Evolutionary conservation across 495 filamentous ascomycete genomes (phyloP).

Genomic region (Viridothelium virens): DNA sequence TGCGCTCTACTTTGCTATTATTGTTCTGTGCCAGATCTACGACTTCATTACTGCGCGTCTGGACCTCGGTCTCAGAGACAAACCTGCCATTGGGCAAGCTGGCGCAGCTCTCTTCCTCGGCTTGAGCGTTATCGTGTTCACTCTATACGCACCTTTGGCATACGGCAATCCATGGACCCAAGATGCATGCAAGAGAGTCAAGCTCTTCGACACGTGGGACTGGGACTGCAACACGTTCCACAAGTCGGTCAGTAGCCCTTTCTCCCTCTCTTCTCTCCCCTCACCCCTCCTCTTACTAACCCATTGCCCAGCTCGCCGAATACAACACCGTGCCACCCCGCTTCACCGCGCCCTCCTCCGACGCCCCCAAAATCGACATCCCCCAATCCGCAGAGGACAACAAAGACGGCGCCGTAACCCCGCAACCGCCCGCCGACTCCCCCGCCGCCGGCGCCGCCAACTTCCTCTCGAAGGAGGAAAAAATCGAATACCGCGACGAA

Average conservation of each 20-base stretch:
- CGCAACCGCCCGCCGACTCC: conserved; percentile 7
- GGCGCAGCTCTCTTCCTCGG: conserved; percentile 63
- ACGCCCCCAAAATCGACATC: conserved; percentile 19
- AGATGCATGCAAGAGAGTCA: conserved; percentile 72
- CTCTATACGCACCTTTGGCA: conserved; percentile 73
- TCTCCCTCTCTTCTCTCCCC: conserved; percentile 3
- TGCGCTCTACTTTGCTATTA: conserved; percentile 88
- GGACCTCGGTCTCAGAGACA: conserved; percentile 57
- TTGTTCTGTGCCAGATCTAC: conserved; percentile 77
- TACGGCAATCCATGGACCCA: conserved; percentile 95
- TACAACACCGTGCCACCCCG: conserved; percentile 16
- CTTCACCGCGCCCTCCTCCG: conserved; percentile 12
- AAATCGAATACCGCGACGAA: conserved; percentile 90
- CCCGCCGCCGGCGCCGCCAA: conserved; percentile 15
- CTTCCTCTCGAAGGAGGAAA: conserved; percentile 63
- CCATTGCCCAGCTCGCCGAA: conserved; percentile 19
- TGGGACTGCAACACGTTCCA: conserved; percentile 95
- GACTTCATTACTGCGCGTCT: conserved; percentile 74
- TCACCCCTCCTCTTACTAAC: neutral
- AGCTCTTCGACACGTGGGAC: conserved; percentile 85
- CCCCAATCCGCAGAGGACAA: conserved; percentile 24
- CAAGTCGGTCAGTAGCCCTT: conserved; percentile 62
- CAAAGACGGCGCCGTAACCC: conserved; percentile 30
- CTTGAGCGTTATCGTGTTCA: conserved; percentile 66
- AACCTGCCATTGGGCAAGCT: conserved; percentile 63